A percentile compares a stretch with the other conserved stretches of the same genome.
phyloP scores from a whole-genome alignment of 371 early-diverging fungal species.

The Mucor plumbeus region DNA sequence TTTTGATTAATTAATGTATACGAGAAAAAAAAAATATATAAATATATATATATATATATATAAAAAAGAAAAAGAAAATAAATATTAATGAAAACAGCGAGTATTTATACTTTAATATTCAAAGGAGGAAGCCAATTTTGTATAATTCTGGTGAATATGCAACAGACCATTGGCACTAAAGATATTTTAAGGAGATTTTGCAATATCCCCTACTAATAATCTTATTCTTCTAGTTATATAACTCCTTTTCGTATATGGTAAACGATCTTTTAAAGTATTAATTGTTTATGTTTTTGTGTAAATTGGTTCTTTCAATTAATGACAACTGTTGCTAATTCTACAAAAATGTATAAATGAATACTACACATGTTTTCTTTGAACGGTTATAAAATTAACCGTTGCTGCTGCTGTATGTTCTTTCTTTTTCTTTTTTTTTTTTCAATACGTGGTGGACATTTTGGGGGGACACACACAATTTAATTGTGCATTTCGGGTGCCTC shows the following conservation, averaged over 20 bases:
- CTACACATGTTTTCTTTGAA: not conserved
- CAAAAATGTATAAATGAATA: conserved; percentile 5
- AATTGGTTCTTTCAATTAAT: not conserved
- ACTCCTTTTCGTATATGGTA: not conserved
- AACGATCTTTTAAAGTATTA: not conserved
- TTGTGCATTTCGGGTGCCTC: not conserved
- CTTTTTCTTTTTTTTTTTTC: not conserved
- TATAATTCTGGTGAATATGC: not conserved
- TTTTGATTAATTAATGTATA: not conserved
- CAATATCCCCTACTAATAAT: not conserved
- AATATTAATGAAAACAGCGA: not conserved
- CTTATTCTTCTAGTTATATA: not conserved
- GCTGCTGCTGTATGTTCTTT: not conserved
- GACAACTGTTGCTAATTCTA: not conserved
- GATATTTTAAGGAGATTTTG: not conserved
- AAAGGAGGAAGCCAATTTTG: conserved; percentile 2
- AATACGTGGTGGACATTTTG: not conserved
- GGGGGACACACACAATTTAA: not conserved
- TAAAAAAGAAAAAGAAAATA: not conserved
- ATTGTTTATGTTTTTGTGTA: conserved; percentile 7
- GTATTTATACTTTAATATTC: not conserved
- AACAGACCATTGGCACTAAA: not conserved
- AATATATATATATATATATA: too few species aligned
- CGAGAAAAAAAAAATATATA: conserved; percentile 4
- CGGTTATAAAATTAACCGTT: not conserved